Conservation (phyloP, 2,329 filamentous ascomycete genomes). For the Eutypa lata region DNA sequence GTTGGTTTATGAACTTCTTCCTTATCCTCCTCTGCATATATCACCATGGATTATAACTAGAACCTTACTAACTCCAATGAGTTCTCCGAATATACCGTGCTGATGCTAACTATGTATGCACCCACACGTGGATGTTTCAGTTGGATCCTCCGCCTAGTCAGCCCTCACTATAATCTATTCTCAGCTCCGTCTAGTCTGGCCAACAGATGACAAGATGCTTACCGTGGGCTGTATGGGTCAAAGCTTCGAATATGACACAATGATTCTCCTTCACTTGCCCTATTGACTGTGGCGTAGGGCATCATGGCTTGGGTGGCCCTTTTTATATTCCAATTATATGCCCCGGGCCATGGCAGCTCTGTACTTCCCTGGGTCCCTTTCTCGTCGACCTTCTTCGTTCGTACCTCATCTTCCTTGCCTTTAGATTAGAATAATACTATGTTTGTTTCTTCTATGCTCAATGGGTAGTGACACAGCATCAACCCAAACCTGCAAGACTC, state of each 20-base stretch:
- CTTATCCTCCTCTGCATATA: no score
- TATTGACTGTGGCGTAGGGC: background rate
- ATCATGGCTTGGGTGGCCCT: background rate
- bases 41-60: no score
- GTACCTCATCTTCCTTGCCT: background rate
- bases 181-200: background rate
- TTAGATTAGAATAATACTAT: background rate
- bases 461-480: background rate
- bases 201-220: background rate
- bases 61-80: no score
- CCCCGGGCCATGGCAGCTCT: background rate
- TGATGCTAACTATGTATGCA: no score
- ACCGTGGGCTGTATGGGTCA: background rate
- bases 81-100: no score
- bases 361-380: background rate
- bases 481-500: background rate
- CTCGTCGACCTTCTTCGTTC: background rate
- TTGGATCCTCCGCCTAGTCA: background rate
- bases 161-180: background rate
- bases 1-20: no score
- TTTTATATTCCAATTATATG: background rate
- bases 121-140: no score
- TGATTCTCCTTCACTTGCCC: background rate
- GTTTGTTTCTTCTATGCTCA: background rate
- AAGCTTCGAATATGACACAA: background rate